Conservation (phyloP, 2,329 filamentous ascomycete species). For the Alternaria angustiovoidea region DNA sequence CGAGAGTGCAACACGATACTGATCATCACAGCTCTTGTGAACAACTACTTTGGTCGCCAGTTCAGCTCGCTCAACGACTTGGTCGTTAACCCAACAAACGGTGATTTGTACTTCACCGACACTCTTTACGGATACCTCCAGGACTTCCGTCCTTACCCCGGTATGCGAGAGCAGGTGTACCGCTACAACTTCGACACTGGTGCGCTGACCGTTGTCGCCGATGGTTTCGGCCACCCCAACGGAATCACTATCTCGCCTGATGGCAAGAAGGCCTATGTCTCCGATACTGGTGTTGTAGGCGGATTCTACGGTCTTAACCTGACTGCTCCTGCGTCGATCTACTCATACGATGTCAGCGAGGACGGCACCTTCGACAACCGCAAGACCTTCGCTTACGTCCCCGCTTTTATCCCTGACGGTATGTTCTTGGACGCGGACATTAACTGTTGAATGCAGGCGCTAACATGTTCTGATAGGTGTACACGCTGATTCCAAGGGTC, state of each 20-base stretch:
- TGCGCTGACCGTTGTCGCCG: conserved; percentile 50
- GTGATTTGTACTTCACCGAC: conserved; percentile 59
- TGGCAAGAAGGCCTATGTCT: conserved; percentile 53
- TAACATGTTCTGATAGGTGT: conserved; percentile 21
- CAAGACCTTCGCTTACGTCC: conserved; percentile 32
- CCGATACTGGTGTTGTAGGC: conserved; percentile 47
- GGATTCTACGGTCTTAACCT: conserved; percentile 33
- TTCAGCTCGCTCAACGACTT: conserved; percentile 55
- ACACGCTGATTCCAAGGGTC: conserved; percentile 53
- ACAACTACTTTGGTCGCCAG: conserved; percentile 58
- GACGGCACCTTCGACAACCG: conserved; percentile 33
- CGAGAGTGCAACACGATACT: neutral
- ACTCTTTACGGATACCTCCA: conserved; percentile 42
- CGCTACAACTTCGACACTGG: conserved; percentile 53
- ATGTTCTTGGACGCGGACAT: neutral
- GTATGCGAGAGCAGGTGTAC: conserved; percentile 47
- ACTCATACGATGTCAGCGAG: conserved; percentile 31
- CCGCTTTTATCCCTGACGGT: conserved; percentile 32
- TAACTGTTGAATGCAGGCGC: neutral
- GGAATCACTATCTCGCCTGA: conserved; percentile 53
- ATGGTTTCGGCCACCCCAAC: conserved; percentile 52
- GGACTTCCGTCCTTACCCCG: conserved; percentile 34
- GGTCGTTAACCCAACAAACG: conserved; percentile 46
- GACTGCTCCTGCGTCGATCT: conserved; percentile 31
- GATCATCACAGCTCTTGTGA: conserved; percentile 35